phyloP scores from a whole-genome alignment of 768 basidiomycete genomes.

The Lactarius tabidus region DNA sequence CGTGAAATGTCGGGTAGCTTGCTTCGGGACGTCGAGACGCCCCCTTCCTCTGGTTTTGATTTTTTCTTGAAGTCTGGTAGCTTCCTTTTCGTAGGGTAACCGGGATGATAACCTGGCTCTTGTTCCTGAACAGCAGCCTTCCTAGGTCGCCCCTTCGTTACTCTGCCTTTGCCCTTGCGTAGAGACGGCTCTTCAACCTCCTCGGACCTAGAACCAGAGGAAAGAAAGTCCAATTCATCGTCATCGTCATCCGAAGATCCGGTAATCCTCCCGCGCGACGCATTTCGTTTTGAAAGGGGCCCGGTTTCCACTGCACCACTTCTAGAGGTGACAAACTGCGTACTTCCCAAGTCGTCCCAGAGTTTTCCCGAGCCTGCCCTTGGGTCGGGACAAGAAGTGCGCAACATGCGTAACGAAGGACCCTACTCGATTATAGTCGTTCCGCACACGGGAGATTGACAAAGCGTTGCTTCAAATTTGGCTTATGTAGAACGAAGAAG shows the following conservation, averaged over 20 bases:
- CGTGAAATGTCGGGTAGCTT: background rate
- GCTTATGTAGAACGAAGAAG: background rate
- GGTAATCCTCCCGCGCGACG: background rate
- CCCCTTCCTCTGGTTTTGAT: slow-evolving; percentile 1
- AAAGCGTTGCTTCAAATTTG: background rate
- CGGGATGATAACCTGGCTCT: background rate
- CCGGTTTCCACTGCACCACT: background rate
- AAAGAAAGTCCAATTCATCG: slow-evolving; percentile 21
- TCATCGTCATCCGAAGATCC: slow-evolving; percentile 19
- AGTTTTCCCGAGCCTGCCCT: slow-evolving; percentile 10
- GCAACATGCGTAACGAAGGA: background rate
- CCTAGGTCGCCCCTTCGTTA: slow-evolving; percentile 1
- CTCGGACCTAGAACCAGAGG: slow-evolving; percentile 18
- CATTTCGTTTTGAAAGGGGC: background rate
- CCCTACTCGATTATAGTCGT: background rate
- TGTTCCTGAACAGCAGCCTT: background rate
- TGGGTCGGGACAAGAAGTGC: background rate
- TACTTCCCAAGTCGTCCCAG: slow-evolving; percentile 20
- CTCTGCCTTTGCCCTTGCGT: slow-evolving; percentile 5
- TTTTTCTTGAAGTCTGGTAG: slow-evolving; percentile 22
- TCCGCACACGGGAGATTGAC: background rate
- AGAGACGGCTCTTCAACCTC: slow-evolving; percentile 2
- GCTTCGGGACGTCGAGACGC: slow-evolving; percentile 11
- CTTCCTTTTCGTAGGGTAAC: slow-evolving; percentile 11
- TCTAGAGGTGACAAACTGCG: slow-evolving; percentile 8